Conservation (phyloP, 1,284 basidiomycete species). For the Gymnopus androsaceus region DNA sequence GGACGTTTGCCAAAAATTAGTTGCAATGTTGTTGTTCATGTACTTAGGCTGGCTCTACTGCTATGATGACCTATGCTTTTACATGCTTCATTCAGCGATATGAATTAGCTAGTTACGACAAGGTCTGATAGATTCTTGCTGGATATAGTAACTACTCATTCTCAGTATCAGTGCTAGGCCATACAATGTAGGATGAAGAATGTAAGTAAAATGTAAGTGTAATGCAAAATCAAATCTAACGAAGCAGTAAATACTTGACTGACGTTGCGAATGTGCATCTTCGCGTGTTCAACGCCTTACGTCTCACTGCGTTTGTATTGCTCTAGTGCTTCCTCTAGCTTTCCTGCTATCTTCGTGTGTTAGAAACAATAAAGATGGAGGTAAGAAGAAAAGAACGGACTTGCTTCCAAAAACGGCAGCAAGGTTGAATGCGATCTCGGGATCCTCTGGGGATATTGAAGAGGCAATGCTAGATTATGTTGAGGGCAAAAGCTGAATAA, state of each 20-base stretch:
- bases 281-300: slow-evolving; percentile 81
- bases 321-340: slow-evolving; percentile 77
- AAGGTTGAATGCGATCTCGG: slow-evolving; percentile 94
- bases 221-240: no score
- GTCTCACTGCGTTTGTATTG: slow-evolving; percentile 81
- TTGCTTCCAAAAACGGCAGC: slow-evolving; percentile 89
- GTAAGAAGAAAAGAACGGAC: slow-evolving; percentile 46
- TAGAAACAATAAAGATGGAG: slow-evolving; percentile 32
- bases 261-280: slow-evolving; percentile 86
- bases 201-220: no score
- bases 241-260: slow-evolving; percentile 34
- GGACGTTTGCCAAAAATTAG: slow-evolving; percentile 74
- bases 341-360: slow-evolving; percentile 58
- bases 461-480: slow-evolving; percentile 71
- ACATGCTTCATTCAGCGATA: no score
- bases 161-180: no score
- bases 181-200: no score
- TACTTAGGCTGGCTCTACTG: no score
- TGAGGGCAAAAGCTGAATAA: not conserved
- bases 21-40: not conserved
- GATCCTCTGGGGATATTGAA: slow-evolving; percentile 86
- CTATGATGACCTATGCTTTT: no score
- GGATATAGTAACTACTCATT: no score
- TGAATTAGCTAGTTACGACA: no score
- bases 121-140: no score